Evolutionary conservation across 2,329 filamentous ascomycete genomes (phyloP).

Genomic region (Xylogone sp.): DNA sequence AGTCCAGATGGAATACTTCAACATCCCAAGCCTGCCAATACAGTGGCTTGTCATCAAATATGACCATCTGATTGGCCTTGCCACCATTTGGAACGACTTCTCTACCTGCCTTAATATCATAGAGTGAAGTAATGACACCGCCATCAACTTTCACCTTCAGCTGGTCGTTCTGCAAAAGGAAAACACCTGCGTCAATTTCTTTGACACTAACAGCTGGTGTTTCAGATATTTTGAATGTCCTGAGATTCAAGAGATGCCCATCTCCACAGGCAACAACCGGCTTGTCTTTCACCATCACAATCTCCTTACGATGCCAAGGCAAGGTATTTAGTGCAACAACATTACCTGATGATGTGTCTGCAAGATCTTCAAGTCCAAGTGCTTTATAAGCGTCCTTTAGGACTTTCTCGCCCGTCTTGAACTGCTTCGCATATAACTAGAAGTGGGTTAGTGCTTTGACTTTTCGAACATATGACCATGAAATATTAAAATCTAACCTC

Average conservation of each 20-base stretch:
- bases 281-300: constrained; percentile 59
- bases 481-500: constrained; percentile 44
- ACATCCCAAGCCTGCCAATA: constrained; percentile 99
- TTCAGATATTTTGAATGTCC: constrained; percentile 42
- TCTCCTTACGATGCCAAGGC: constrained; percentile 75
- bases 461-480: background rate
- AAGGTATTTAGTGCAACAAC: constrained; percentile 77
- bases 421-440: constrained; percentile 77
- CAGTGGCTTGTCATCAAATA: constrained; percentile 95
- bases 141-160: constrained; percentile 68
- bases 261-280: constrained; percentile 51
- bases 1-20: constrained; percentile 91
- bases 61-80: constrained; percentile 86
- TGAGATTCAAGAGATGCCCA: constrained; percentile 48
- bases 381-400: constrained; percentile 65
- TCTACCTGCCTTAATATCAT: constrained; percentile 68
- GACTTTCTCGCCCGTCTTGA: constrained; percentile 69
- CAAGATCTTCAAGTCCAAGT: constrained; percentile 56
- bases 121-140: constrained; percentile 80
- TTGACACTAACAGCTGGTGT: constrained; percentile 49
- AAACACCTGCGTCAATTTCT: constrained; percentile 56
- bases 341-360: constrained; percentile 38
- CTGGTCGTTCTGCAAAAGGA: constrained; percentile 74
- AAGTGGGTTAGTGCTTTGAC: constrained; percentile 20
- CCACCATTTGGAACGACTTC: constrained; percentile 71